Base-by-base conservation (phyloP, 2,329 filamentous ascomycete genomes). In the Leptodontidium sp. region DNA sequence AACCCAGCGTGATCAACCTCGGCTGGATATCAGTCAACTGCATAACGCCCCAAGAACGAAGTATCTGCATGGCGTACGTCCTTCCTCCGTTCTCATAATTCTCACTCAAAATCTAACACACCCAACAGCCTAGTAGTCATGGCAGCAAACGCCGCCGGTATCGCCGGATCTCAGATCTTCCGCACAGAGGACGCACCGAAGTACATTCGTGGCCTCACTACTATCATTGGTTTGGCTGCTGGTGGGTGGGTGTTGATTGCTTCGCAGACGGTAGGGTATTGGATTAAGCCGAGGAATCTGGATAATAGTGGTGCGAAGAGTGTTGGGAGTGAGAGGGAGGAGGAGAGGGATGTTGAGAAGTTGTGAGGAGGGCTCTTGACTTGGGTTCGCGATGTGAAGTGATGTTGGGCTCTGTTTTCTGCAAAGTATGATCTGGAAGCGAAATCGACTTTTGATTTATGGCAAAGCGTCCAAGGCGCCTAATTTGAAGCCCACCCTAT, bases 11-110 rank as follows among this genome's bases (percentile, higher is more conserved):
- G 45, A 66, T 67, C 4, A 77, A 77, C 43, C 65, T 76, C 11
- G 73, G 75, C 7, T 78, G 76, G 76, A 55, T 78, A 47, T 73
- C 73, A 8, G 71, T 75, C 2, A 76, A 78, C 55, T 82, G 75
- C 63, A 70, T 64, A 6, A 61, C 64, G 6, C 76, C 76, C 7
- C 75, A 77, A 64, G 69, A 78, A 62, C 69, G 76, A 17, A 77
- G 76, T 38, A 52, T 78, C 5, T 71, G 73, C 47, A 76, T 77
- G 75, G 76, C 75, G 76, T 68, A 50, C 49, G 63, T 68, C 24
- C n/a, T 55, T 43, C 2, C 38, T 52, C 17, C 74, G 21, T 24
- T 43, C 32, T 4, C 68, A 4, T 32, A 6, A 32, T 6, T 32
- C 29, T 6, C 29, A 32, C 29, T 32, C 29, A 32, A 32, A 32